A percentile compares a stretch with the other conserved stretches of the same genome.
phyloP scores from a whole-genome alignment of 2,329 filamentous ascomycete species.

The Cryphonectria parasitica region DNA sequence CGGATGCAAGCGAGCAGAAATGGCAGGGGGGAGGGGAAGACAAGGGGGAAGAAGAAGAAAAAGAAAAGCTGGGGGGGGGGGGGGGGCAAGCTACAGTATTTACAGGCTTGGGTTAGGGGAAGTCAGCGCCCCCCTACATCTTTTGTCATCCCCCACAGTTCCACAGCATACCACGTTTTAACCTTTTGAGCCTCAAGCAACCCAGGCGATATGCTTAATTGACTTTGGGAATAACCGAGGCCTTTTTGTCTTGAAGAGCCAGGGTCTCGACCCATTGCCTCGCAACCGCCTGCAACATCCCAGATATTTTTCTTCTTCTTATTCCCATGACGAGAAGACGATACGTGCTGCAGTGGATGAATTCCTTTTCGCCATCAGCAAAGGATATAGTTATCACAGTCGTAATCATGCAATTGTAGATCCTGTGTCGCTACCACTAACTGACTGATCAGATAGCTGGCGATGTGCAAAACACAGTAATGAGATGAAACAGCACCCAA shows the following conservation, averaged over 20 bases:
- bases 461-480: not conserved
- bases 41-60: too few relatives aligned
- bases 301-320: conserved; percentile 2
- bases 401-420: too few relatives aligned
- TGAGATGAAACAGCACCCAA: not conserved
- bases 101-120: not conserved
- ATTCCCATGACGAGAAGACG: not conserved
- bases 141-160: not conserved
- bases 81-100: not conserved
- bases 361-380: not conserved
- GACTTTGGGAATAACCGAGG: not conserved
- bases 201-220: conserved; percentile 2
- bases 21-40: not conserved
- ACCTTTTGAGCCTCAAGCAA: conserved; percentile 15
- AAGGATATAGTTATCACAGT: not conserved
- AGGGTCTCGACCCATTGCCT: not conserved
- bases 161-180: not conserved
- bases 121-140: not conserved
- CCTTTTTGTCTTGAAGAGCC: not conserved
- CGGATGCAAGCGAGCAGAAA: conserved; percentile 9
- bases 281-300: conserved; percentile 1
- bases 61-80: too few relatives aligned
- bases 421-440: not conserved
- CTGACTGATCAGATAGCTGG: too few relatives aligned
- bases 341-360: not conserved